phyloP scores from a whole-genome alignment of 108 stramenopile species.

The Cyclotella baltica region DNA sequence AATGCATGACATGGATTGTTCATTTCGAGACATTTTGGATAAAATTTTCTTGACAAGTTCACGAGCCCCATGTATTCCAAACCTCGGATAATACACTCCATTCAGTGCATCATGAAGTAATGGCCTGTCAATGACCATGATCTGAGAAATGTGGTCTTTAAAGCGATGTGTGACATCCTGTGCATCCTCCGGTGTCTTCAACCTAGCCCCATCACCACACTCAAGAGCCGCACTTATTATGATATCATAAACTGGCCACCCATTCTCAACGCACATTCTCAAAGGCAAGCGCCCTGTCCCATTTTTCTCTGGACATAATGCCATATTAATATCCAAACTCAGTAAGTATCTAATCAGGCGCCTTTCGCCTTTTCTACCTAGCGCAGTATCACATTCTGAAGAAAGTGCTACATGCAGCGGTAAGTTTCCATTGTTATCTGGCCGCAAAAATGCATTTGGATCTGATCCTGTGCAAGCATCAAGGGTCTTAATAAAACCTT shows the following conservation, averaged over 20 bases:
- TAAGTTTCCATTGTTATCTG: constrained; percentile 45
- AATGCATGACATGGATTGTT: constrained; percentile 11
- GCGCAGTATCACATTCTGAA: constrained; percentile 49
- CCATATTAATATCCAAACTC: constrained; percentile 30
- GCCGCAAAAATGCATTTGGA: constrained; percentile 41
- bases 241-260: constrained; percentile 54
- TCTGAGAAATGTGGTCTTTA: constrained; percentile 21
- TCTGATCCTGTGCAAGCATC: constrained; percentile 50
- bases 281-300: constrained; percentile 36
- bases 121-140: constrained; percentile 6
- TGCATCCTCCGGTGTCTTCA: neutral
- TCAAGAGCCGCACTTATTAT: constrained; percentile 35
- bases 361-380: constrained; percentile 49
- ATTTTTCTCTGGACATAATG: constrained; percentile 39
- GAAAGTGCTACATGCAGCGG: constrained; percentile 60
- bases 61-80: constrained; percentile 53
- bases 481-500: constrained; percentile 46
- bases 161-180: constrained; percentile 8
- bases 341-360: constrained; percentile 49
- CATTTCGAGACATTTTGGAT: constrained; percentile 1
- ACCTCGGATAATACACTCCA: constrained; percentile 39
- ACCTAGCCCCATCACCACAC: constrained; percentile 3
- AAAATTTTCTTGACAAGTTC: constrained; percentile 53
- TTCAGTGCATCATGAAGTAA: constrained; percentile 49
- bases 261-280: constrained; percentile 48